phyloP scores from a whole-genome alignment of 345 rosid species.

The Cochlearia excelsa region DNA sequence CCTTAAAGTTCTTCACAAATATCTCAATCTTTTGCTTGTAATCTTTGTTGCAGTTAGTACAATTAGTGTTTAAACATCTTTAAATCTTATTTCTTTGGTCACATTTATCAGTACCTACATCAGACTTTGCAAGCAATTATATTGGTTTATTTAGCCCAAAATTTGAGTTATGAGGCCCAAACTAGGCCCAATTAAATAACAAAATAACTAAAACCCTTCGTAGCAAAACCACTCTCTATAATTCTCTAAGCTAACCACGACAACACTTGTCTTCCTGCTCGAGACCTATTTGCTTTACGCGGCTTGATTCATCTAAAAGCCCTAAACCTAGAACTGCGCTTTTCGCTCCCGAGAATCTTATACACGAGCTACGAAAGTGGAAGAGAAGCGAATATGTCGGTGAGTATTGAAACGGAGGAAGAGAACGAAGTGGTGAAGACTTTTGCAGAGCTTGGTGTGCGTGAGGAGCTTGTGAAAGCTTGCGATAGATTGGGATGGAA shows the following conservation, averaged over 20 bases:
- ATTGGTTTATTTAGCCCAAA: too few species aligned
- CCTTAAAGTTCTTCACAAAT: too few species aligned
- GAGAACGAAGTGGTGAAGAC: constrained; percentile 59
- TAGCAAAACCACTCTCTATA: too few species aligned
- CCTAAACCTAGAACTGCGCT: constrained; percentile 6
- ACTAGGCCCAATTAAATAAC: too few species aligned
- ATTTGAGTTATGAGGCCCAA: too few species aligned
- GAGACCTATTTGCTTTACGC: constrained; percentile 1
- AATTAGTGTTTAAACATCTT: too few species aligned
- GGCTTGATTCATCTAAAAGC: constrained; percentile 1
- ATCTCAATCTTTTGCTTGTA: too few species aligned
- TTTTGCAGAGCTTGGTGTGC: constrained; percentile 67
- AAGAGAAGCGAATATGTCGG: neutral
- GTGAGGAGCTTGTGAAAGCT: constrained; percentile 66
- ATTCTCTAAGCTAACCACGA: neutral
- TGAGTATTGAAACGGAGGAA: constrained; percentile 38
- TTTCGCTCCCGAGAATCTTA: neutral
- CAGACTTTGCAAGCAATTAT: too few species aligned
- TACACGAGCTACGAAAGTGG: neutral
- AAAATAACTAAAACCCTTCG: too few species aligned
- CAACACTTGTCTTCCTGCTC: neutral
- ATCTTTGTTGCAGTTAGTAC: too few species aligned
- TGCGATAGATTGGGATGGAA: constrained; percentile 76
- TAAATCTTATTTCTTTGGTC: too few species aligned
- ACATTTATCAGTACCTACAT: too few species aligned